phyloP scores from a whole-genome alignment of 2,329 filamentous ascomycete genomes.

The Microdochium nivale region DNA sequence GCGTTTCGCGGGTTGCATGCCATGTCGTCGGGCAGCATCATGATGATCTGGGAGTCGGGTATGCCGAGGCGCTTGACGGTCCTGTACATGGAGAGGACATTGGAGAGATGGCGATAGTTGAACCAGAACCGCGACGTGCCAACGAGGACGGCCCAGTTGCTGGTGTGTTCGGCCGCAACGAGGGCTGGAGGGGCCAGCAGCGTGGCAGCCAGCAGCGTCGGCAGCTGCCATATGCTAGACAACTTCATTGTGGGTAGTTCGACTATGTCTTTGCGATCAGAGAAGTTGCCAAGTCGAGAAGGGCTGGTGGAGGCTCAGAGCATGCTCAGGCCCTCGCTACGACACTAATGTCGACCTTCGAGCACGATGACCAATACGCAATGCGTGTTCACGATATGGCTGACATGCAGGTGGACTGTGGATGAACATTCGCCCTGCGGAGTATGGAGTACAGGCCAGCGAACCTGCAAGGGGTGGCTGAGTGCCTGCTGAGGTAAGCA shows the following conservation, averaged over 20 bases:
- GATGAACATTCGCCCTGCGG: not conserved
- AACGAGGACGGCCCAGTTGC: constrained; percentile 98
- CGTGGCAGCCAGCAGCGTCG: constrained; percentile 37
- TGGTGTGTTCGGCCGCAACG: constrained; percentile 70
- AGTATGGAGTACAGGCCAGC: too few relatives aligned
- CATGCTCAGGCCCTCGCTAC: too few relatives aligned
- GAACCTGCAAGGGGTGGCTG: too few relatives aligned
- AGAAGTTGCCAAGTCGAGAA: not conserved
- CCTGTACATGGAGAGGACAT: constrained; percentile 93
- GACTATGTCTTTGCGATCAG: not conserved
- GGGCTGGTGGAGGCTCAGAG: too few relatives aligned
- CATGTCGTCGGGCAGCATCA: constrained; percentile 99
- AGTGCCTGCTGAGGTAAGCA: not conserved
- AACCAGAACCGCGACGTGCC: constrained; percentile 99
- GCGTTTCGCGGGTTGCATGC: constrained; percentile 98
- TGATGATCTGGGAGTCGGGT: constrained; percentile 96
- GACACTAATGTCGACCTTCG: too few relatives aligned
- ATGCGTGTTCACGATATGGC: not conserved
- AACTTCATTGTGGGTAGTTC: constrained; percentile 42
- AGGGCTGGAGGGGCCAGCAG: constrained; percentile 35
- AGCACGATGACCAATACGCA: not conserved
- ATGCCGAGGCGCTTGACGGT: constrained; percentile 97
- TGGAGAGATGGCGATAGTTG: constrained; percentile 97
- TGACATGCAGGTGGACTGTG: not conserved
- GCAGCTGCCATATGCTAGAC: constrained; percentile 31